A percentile compares a stretch with the other conserved stretches of the same genome.
Conservation (phyloP, 2,329 filamentous ascomycete species). For the Paracoccidioides lutzii region DNA sequence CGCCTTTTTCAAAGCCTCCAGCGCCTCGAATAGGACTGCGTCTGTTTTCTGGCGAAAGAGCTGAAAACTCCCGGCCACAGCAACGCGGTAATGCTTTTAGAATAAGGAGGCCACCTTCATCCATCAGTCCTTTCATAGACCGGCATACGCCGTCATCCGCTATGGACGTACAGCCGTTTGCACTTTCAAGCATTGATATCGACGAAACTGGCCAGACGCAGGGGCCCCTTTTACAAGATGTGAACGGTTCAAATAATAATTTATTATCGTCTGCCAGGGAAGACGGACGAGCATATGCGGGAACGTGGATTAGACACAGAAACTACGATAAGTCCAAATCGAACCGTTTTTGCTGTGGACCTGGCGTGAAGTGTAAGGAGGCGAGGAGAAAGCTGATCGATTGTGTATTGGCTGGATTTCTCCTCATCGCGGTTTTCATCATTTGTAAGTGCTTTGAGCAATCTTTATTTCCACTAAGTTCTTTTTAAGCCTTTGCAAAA, state of each 20-base stretch:
- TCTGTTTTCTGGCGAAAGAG: slow-evolving; percentile 1
- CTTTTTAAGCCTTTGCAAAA: neutral
- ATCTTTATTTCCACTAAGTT: neutral
- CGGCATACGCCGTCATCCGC: slow-evolving; percentile 8
- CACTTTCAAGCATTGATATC: slow-evolving; percentile 1
- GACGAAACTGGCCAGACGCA: neutral
- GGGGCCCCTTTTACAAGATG: neutral
- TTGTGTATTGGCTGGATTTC: slow-evolving; percentile 52
- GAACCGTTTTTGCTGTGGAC: slow-evolving; percentile 11
- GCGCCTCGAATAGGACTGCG: neutral
- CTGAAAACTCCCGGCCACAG: neutral
- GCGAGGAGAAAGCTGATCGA: slow-evolving; percentile 39
- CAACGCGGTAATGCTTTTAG: neutral
- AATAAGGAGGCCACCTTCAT: slow-evolving; percentile 12
- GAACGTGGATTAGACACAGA: slow-evolving; percentile 7
- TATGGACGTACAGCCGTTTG: slow-evolving; percentile 7
- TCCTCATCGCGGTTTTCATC: slow-evolving; percentile 46
- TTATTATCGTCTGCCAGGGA: neutral
- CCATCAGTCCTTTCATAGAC: slow-evolving; percentile 17
- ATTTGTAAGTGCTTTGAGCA: slow-evolving; percentile 47
- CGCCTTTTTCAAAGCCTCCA: neutral
- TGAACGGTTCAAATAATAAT: neutral
- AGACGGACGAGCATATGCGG: neutral
- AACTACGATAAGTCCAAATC: slow-evolving; percentile 4
- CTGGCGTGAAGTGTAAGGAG: slow-evolving; percentile 10